These are phyloP conservation scores for Fusarium lateritium DNA, from an alignment of 2,329 filamentous ascomycete genomes.

Conservation along the genomic window DNA sequence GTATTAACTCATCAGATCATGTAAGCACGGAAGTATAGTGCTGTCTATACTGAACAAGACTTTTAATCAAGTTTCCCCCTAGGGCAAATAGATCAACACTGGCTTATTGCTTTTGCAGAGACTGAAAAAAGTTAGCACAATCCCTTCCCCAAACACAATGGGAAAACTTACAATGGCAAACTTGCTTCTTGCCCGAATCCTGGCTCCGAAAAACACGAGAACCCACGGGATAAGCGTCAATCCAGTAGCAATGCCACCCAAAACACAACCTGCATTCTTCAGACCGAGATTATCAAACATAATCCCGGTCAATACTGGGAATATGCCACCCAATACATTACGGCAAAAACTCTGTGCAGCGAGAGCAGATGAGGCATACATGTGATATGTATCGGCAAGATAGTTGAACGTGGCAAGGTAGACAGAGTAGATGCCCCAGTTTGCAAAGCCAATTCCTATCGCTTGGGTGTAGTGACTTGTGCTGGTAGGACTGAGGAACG, in stretches of 20 bases:
- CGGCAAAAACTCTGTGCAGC: conserved; percentile 90
- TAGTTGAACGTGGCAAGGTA: conserved; percentile 95
- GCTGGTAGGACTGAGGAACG: conserved; percentile 50
- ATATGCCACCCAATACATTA: conserved; percentile 85
- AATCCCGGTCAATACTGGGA: conserved; percentile 81
- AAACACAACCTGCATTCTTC: conserved; percentile 77
- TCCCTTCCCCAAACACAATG: not conserved
- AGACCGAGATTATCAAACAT: conserved; percentile 83
- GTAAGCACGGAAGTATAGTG: not conserved
- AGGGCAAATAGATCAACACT: not conserved
- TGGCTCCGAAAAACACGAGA: conserved; percentile 82
- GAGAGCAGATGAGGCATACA: conserved; percentile 86
- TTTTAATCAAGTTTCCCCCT: not conserved
- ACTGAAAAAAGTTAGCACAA: conserved; percentile 29
- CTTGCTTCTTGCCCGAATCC: conserved; percentile 81
- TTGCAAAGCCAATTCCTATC: conserved; percentile 79
- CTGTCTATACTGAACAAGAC: not conserved
- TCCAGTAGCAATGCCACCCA: conserved; percentile 79
- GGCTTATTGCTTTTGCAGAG: conserved; percentile 39
- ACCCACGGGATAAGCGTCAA: conserved; percentile 91
- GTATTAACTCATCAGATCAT: not conserved
- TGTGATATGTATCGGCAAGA: conserved; percentile 88
- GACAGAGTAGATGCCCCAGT: conserved; percentile 88
- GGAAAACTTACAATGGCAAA: conserved; percentile 74
- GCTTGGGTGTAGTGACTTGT: conserved; percentile 51